Base-by-base conservation (phyloP, 768 basidiomycete genomes). In the Gymnopilus dilepis region DNA sequence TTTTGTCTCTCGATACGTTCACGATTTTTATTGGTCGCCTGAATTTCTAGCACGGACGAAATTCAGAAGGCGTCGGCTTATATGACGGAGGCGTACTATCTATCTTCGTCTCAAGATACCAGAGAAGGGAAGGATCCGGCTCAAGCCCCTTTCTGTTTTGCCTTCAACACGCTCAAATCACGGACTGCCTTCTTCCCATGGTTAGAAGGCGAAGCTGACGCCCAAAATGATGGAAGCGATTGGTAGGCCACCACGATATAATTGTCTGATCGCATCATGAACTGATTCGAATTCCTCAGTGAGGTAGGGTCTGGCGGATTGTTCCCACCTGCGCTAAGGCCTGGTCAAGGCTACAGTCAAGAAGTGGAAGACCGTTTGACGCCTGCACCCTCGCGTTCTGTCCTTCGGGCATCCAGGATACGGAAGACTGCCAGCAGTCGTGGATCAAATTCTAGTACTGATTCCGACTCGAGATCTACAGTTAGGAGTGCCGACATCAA, bases 41-140 rank as follows among this genome's bases (percentile, higher is more conserved):
- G 22, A 37, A n/a, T 21, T 19, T 13, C 56, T n/a, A 92, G 91
- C 64, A 82, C 88, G 6, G 91, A 93, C 67, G 91, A 93, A 68
- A 82, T 92, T 40, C 84, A 86, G 77, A 92, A 92, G 73, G 82
- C 90, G 0, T 85, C 89, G 11, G 86, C 88, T 6, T 92, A 89
- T 66, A 80, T 93, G 58, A 88, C 91, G 0, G 91, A 93, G 68
- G 82, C 86, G 12, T 86, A 86, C 67, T 74, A 81, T 40, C 76
- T 81, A 30, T 73, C 78, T 2, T 67, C 71, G 3, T 76, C 75
- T 2, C 64, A 68, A n/a, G 50, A 65, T 22, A 75, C 74, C 11
- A 72, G 73, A 28, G 72, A 72, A 33, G 80, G 76, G 4, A 69
- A 66, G 22, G 79, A 83, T 47, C 82, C 84, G 12, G 84, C 83